Conservation (phyloP, 2,329 filamentous ascomycete species). For the Aureobasidium namibiae region DNA sequence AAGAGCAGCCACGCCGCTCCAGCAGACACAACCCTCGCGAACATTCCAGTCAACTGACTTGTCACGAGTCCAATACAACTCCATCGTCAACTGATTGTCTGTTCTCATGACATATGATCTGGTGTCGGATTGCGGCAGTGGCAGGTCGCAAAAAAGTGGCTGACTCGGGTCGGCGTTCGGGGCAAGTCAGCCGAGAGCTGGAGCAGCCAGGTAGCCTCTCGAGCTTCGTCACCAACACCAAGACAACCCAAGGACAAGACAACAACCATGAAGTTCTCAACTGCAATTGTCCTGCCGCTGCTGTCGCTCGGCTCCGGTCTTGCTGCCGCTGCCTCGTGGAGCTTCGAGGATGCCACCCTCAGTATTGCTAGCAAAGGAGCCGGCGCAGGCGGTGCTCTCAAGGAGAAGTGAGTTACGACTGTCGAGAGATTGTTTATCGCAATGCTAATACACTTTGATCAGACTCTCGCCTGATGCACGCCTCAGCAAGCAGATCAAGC, state of each 20-base stretch:
- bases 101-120: background rate
- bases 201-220: constrained; percentile 9
- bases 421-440: background rate
- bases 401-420: constrained; percentile 45
- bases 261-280: constrained; percentile 22
- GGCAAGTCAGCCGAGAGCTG: constrained; percentile 6
- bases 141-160: background rate
- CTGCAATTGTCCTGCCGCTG: constrained; percentile 15
- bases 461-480: constrained; percentile 44
- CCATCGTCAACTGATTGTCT: background rate
- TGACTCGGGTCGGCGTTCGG: background rate
- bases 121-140: background rate
- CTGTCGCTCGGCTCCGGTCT: constrained; percentile 21
- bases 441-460: constrained; percentile 12
- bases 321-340: constrained; percentile 54
- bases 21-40: background rate
- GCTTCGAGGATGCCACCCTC: constrained; percentile 64
- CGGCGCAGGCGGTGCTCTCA: constrained; percentile 42
- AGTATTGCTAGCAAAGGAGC: constrained; percentile 54
- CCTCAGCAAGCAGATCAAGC: constrained; percentile 42
- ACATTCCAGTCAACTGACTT: background rate
- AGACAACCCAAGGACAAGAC: background rate
- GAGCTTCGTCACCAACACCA: constrained; percentile 11
- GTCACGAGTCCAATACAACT: background rate
- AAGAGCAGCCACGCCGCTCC: background rate